Evolutionary conservation across 305 asterid genomes (phyloP).

Genomic region (Nicotiana rustica): DNA sequence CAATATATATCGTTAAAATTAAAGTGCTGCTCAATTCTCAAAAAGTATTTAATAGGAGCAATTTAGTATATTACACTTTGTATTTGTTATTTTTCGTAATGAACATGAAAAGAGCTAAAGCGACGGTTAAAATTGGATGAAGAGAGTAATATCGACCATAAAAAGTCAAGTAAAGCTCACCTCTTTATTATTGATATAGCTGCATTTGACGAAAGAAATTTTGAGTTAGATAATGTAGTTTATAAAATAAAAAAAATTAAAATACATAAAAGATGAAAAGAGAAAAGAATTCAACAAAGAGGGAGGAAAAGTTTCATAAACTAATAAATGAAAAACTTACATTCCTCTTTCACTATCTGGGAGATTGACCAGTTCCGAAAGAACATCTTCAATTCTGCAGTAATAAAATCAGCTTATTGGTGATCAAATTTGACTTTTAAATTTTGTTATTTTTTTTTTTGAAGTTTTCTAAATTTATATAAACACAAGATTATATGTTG

Average conservation of each 20-base stretch:
- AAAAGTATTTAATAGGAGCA: no score
- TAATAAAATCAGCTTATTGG: not conserved
- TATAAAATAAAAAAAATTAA: not conserved
- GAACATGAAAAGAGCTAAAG: no score
- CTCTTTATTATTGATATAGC: constrained; percentile 21
- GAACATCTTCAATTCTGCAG: constrained; percentile 70
- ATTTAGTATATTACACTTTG: no score
- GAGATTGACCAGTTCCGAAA: constrained; percentile 64
- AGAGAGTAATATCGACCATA: not conserved
- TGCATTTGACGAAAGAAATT: not conserved
- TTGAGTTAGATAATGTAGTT: not conserved
- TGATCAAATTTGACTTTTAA: not conserved
- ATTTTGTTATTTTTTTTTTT: not conserved
- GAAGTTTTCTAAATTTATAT: not conserved
- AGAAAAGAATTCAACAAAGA: not conserved
- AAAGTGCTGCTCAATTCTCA: no score
- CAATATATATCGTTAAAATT: no score
- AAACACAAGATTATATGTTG: not conserved
- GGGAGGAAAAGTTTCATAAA: not conserved
- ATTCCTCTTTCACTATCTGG: constrained; percentile 76
- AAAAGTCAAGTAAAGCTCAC: not conserved
- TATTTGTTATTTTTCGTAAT: no score
- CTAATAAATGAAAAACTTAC: constrained; percentile 41
- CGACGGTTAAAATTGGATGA: no score
- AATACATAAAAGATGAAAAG: not conserved